Conservation (phyloP, 2,329 filamentous ascomycete genomes). For the Fusarium kyushuense region DNA sequence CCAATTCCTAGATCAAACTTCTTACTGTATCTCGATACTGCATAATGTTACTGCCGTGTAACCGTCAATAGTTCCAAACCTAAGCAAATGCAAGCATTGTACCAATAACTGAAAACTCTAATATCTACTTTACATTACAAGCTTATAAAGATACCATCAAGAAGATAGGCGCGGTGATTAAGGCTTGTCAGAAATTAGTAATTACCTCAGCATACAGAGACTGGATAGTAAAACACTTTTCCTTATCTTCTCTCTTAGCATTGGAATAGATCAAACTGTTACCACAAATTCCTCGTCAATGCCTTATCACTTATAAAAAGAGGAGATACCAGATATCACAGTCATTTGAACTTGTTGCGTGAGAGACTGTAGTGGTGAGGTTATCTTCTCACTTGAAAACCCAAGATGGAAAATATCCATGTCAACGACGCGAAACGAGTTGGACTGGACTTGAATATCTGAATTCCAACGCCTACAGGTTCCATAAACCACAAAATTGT, state of each 20-base stretch:
- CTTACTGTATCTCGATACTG: neutral
- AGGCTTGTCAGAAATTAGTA: neutral
- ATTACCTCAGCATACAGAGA: neutral
- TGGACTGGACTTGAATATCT: neutral
- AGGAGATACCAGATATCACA: neutral
- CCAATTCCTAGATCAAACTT: neutral
- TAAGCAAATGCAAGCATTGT: neutral
- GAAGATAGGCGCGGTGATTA: neutral
- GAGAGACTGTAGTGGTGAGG: too few relatives aligned
- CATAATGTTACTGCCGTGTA: conserved; percentile 1
- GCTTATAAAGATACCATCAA: neutral
- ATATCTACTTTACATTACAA: neutral
- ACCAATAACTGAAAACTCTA: neutral
- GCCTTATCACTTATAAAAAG: neutral
- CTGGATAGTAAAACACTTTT: neutral
- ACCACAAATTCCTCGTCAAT: neutral
- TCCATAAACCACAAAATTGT: neutral
- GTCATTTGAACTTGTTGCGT: neutral
- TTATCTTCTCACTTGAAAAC: neutral
- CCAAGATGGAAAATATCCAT: neutral
- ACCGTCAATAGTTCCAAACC: neutral
- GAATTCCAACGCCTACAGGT: neutral
- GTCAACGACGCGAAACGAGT: neutral
- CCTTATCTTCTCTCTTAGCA: neutral
- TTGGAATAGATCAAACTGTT: neutral